A percentile compares a stretch with the other conserved stretches of the same genome.
These are phyloP conservation scores for Cryptococcus deneoformans DNA, from an alignment of 1,284 basidiomycete species.

Conservation along the genomic window DNA sequence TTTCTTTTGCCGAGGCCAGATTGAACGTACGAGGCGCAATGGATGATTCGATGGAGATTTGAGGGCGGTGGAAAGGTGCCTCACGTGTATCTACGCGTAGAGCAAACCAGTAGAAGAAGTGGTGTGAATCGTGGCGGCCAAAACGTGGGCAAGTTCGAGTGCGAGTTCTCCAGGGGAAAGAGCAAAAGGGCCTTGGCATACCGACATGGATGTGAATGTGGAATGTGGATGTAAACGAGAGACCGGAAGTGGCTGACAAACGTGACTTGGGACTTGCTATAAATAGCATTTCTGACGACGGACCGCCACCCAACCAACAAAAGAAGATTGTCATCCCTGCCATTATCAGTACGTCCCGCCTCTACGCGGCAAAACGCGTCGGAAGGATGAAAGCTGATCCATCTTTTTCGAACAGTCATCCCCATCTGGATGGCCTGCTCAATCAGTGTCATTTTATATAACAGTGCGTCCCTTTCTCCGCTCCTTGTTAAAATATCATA, in stretches of 20 bases:
- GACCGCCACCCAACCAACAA: conserved; percentile 24
- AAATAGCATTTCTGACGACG: conserved; percentile 16
- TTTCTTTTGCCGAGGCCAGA: background rate
- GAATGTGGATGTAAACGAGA: too few relatives aligned
- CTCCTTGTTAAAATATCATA: background rate
- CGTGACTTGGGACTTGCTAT: background rate
- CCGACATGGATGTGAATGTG: too few relatives aligned
- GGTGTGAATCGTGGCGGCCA: too few relatives aligned
- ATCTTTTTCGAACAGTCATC: conserved; percentile 35
- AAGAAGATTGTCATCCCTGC: conserved; percentile 44
- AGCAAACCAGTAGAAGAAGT: too few relatives aligned
- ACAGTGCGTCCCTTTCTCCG: background rate
- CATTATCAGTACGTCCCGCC: conserved; percentile 39
- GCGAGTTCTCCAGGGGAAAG: too few relatives aligned
- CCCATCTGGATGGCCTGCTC: conserved; percentile 73
- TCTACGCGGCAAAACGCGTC: too few relatives aligned
- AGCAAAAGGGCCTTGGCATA: too few relatives aligned
- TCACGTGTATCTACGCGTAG: too few relatives aligned
- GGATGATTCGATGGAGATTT: too few relatives aligned
- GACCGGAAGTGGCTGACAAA: conserved; percentile 33
- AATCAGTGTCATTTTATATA: background rate
- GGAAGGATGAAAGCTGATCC: background rate
- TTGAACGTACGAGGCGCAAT: too few relatives aligned
- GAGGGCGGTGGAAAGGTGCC: too few relatives aligned
- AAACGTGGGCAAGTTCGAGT: too few relatives aligned